Percentiles rank a stretch among this genome's conserved stretches.
Conservation (phyloP, 176 grass and related monocot genomes). For the Secale cereale region DNA sequence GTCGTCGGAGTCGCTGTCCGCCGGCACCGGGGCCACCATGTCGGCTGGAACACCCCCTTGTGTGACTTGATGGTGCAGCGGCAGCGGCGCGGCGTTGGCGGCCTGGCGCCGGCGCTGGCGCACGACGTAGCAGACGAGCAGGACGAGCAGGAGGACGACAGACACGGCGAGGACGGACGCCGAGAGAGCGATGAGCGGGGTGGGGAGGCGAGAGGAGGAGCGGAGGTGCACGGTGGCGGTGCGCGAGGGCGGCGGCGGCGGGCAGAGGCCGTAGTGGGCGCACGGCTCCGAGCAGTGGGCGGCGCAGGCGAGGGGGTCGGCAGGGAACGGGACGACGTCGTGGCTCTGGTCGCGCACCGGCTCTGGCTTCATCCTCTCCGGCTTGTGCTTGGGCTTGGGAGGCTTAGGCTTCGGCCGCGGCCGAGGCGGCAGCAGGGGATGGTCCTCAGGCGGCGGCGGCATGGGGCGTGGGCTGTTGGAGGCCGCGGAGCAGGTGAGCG, state of each 20-base stretch:
- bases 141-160: slow-evolving; percentile 31
- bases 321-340: not conserved
- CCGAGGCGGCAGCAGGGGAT: no score
- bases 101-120: not conserved
- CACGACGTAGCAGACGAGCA: slow-evolving; percentile 19
- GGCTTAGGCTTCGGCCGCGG: not conserved
- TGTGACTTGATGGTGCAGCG: not conserved
- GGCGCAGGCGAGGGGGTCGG: slow-evolving; percentile 1
- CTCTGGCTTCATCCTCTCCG: not conserved
- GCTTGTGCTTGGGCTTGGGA: not conserved
- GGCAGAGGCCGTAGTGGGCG: not conserved
- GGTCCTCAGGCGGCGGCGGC: slow-evolving; percentile 27
- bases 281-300: slow-evolving; percentile 17
- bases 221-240: slow-evolving; percentile 38
- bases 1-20: not conserved
- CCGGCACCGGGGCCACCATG: not conserved
- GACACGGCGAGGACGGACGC: slow-evolving; percentile 35
- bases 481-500: not conserved
- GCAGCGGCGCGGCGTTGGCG: not conserved
- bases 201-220: slow-evolving; percentile 22
- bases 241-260: not conserved
- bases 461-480: slow-evolving; percentile 17
- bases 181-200: slow-evolving; percentile 42
- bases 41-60: not conserved
- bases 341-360: not conserved